Evolutionary conservation across 2,329 filamentous ascomycete genomes (phyloP).

Genomic region (Aspergillus viridinutans): DNA sequence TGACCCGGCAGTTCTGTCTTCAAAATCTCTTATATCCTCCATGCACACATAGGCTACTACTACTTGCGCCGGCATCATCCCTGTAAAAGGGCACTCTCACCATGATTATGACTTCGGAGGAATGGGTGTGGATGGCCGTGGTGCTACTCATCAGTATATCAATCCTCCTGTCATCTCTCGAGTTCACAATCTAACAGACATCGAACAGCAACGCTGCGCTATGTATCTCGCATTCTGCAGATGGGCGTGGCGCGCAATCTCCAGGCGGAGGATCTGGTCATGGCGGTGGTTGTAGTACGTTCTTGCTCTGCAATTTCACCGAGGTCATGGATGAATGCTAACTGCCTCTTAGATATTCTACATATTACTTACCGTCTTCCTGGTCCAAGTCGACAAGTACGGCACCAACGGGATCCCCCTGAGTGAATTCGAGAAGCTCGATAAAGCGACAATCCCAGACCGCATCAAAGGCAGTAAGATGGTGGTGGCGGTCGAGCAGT

Average conservation of each 20-base stretch:
- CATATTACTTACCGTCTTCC: conserved; percentile 42
- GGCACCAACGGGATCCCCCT: conserved; percentile 45
- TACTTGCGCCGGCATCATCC: neutral
- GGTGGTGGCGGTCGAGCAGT: conserved; percentile 52
- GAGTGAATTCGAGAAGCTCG: conserved; percentile 41
- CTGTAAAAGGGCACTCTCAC: neutral
- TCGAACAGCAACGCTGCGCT: conserved; percentile 7
- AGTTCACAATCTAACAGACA: neutral
- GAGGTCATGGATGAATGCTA: neutral
- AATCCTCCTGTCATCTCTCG: neutral
- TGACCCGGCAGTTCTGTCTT: neutral
- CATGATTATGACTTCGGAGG: neutral
- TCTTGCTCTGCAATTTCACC: neutral
- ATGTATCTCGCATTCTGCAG: conserved; percentile 9
- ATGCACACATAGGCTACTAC: neutral
- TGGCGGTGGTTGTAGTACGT: conserved; percentile 7
- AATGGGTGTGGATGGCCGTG: conserved; percentile 12
- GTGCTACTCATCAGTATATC: conserved; percentile 11
- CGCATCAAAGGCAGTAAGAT: conserved; percentile 53
- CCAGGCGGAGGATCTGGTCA: conserved; percentile 9
- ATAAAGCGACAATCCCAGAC: conserved; percentile 36
- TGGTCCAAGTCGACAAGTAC: conserved; percentile 42
- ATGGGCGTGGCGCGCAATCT: conserved; percentile 4
- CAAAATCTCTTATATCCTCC: neutral
- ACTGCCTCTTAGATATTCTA: conserved; percentile 25